phyloP scores from a whole-genome alignment of 805 yeast genomes.

The Candida chilensis region DNA sequence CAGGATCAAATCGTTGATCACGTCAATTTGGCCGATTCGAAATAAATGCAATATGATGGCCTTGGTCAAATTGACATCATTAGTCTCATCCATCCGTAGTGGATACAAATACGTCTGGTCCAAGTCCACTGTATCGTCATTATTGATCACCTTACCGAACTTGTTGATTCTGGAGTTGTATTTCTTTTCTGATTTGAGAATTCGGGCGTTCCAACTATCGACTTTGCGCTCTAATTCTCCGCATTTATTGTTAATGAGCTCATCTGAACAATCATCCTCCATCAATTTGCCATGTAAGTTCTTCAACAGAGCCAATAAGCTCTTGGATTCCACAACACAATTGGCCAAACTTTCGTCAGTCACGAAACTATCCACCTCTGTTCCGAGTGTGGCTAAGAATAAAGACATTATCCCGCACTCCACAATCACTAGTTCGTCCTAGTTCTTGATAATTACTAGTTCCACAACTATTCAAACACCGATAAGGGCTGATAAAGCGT shows the following conservation, averaged over 20 bases:
- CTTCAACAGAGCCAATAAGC: slow-evolving; percentile 12
- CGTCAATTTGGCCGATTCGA: slow-evolving; percentile 16
- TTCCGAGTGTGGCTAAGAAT: slow-evolving; percentile 15
- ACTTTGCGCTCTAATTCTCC: slow-evolving; percentile 4
- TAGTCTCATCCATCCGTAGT: slow-evolving; percentile 15
- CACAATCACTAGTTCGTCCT: too few relatives aligned
- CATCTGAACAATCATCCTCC: slow-evolving; percentile 4
- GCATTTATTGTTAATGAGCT: slow-evolving; percentile 5
- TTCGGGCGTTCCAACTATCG: slow-evolving; percentile 11
- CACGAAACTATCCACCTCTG: slow-evolving; percentile 17
- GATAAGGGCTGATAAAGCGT: too few relatives aligned
- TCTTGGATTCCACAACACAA: slow-evolving; percentile 15
- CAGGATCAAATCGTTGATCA: slow-evolving; percentile 9
- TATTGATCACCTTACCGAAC: slow-evolving; percentile 13
- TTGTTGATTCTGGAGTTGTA: slow-evolving; percentile 13
- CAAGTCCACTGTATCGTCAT: slow-evolving; percentile 11
- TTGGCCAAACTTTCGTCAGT: slow-evolving; percentile 15
- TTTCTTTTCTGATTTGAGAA: slow-evolving; percentile 17
- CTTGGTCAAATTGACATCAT: slow-evolving; percentile 13
- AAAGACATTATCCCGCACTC: too few relatives aligned
- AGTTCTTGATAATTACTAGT: too few relatives aligned
- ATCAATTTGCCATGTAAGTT: slow-evolving; percentile 10
- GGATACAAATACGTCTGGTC: slow-evolving; percentile 5
- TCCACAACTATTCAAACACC: too few relatives aligned
- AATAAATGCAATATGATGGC: slow-evolving; percentile 18